Evolutionary conservation across 371 early-diverging fungal species (phyloP).

Genomic region (Mortierella sp.): DNA sequence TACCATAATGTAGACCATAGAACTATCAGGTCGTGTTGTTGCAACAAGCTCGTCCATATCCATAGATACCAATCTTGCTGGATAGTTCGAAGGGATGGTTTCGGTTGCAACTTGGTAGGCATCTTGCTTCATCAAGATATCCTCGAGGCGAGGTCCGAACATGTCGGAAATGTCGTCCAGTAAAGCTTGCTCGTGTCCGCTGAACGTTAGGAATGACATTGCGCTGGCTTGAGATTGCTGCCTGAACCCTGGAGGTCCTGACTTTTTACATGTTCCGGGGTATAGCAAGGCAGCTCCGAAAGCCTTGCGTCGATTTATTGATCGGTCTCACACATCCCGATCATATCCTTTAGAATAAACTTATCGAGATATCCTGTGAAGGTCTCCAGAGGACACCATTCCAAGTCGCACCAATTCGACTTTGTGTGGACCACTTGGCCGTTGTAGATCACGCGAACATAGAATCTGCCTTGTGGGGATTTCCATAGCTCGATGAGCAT

Average conservation of each 20-base stretch:
- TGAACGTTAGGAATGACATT: background rate
- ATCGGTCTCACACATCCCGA: constrained; percentile 31
- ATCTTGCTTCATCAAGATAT: constrained; percentile 20
- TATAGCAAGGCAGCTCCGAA: background rate
- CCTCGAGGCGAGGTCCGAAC: constrained; percentile 17
- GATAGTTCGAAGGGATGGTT: background rate
- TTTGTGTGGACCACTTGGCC: constrained; percentile 52
- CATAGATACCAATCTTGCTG: background rate
- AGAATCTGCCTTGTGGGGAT: constrained; percentile 34
- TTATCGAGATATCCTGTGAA: constrained; percentile 52
- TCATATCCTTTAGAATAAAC: constrained; percentile 53
- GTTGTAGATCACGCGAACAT: constrained; percentile 67
- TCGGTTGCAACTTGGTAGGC: background rate
- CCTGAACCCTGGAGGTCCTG: background rate
- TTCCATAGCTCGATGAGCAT: constrained; percentile 69
- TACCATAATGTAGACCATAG: background rate
- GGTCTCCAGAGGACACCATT: constrained; percentile 58
- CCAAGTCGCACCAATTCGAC: constrained; percentile 63
- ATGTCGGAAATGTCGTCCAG: constrained; percentile 9
- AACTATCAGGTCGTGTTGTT: background rate
- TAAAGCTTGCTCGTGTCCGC: constrained; percentile 2
- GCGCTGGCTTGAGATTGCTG: background rate
- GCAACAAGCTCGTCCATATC: background rate
- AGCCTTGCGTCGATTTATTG: constrained; percentile 7
- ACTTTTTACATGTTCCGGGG: background rate